These are phyloP conservation scores for Astrocystis sublimbata DNA, from an alignment of 495 filamentous ascomycete species.

Conservation along the genomic window DNA sequence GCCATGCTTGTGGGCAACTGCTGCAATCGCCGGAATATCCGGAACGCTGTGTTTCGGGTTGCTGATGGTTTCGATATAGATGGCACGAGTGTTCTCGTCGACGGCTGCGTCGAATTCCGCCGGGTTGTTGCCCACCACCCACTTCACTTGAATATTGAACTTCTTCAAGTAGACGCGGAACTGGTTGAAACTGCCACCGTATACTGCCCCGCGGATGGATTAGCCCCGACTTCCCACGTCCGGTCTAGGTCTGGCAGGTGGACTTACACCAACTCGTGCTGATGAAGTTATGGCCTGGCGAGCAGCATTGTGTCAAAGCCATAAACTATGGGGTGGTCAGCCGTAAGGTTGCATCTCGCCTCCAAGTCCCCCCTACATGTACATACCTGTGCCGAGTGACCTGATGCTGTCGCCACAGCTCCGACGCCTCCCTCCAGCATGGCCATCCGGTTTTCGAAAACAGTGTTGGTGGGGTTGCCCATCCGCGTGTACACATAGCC, in stretches of 20 bases:
- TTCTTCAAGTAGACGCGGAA: conserved; percentile 45
- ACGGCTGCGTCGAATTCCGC: conserved; percentile 37
- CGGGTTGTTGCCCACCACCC: conserved; percentile 41
- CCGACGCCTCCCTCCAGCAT: conserved; percentile 46
- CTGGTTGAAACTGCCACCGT: conserved; percentile 46
- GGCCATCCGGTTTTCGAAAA: conserved; percentile 45
- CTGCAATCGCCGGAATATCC: conserved; percentile 41
- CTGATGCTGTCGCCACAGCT: conserved; percentile 44
- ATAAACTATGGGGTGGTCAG: conserved; percentile 37
- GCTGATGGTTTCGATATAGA: conserved; percentile 46
- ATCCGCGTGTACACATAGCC: conserved; percentile 48
- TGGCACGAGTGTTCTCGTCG: conserved; percentile 43
- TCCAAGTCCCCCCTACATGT: not conserved
- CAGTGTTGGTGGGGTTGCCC: conserved; percentile 45
- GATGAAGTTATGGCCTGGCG: conserved; percentile 44
- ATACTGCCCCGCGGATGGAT: conserved; percentile 22
- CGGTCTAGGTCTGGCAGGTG: not conserved
- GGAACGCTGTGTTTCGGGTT: conserved; percentile 47
- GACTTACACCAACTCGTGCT: conserved; percentile 42
- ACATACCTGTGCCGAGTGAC: conserved; percentile 39
- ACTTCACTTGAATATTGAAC: conserved; percentile 44
- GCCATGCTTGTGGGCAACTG: conserved; percentile 43
- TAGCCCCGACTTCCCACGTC: not conserved
- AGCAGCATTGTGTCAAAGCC: conserved; percentile 43
- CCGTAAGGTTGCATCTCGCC: conserved; percentile 6